A percentile compares a stretch with the other conserved stretches of the same genome.
These are phyloP conservation scores for Cercospora sesami DNA, from an alignment of 2,329 filamentous ascomycete species.

Conservation along the genomic window DNA sequence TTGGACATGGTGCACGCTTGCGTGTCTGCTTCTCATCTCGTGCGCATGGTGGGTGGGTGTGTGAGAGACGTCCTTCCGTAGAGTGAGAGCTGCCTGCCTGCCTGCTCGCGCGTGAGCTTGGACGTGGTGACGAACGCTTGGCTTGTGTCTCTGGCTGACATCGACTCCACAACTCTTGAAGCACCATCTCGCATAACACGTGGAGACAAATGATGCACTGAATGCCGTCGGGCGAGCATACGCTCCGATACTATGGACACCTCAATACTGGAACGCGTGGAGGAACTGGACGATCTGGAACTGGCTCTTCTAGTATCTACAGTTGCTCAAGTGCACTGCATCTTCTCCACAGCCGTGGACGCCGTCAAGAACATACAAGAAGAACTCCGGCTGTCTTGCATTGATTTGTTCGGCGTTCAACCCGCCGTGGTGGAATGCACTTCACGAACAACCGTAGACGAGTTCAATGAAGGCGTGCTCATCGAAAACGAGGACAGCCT, in stretches of 20 bases:
- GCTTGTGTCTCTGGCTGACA: neutral
- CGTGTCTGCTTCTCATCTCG: slow-evolving; percentile 12
- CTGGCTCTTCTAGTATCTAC: slow-evolving; percentile 81
- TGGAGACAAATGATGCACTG: neutral
- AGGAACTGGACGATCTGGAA: slow-evolving; percentile 81
- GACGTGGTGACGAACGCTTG: slow-evolving; percentile 8
- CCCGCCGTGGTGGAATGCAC: slow-evolving; percentile 72
- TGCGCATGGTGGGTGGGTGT: neutral
- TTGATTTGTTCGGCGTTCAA: slow-evolving; percentile 70
- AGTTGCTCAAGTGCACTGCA: slow-evolving; percentile 79
- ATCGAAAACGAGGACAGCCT: slow-evolving; percentile 37
- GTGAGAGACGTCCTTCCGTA: neutral
- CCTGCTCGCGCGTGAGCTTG: neutral
- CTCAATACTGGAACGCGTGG: slow-evolving; percentile 55
- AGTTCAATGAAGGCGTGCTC: slow-evolving; percentile 73
- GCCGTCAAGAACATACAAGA: slow-evolving; percentile 26
- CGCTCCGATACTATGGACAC: neutral
- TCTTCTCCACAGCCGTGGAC: slow-evolving; percentile 70
- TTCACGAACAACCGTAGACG: slow-evolving; percentile 71
- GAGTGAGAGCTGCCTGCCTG: neutral
- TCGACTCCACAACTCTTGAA: neutral
- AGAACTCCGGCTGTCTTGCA: slow-evolving; percentile 61
- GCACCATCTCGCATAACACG: neutral
- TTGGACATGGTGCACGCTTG: slow-evolving; percentile 47
- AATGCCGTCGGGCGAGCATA: neutral